These are phyloP conservation scores for Ascochyta pisi DNA, from an alignment of 2,329 filamentous ascomycete genomes.

Conservation along the genomic window DNA sequence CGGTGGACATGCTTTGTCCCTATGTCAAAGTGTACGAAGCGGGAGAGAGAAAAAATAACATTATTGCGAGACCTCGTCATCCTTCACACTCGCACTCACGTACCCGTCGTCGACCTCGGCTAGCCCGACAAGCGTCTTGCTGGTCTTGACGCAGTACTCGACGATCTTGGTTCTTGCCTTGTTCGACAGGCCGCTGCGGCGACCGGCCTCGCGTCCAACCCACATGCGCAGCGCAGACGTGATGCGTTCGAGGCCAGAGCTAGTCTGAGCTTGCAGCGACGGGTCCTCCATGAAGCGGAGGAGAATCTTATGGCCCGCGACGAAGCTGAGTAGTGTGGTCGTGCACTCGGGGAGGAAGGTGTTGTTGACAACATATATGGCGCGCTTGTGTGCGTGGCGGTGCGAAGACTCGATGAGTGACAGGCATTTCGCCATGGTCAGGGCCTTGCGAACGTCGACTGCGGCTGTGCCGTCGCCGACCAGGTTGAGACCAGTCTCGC, in stretches of 20 bases:
- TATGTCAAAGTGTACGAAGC: neutral
- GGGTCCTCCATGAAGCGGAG: constrained; percentile 45
- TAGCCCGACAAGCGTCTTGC: constrained; percentile 53
- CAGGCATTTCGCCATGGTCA: constrained; percentile 66
- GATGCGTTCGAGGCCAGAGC: constrained; percentile 52
- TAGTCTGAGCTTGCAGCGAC: constrained; percentile 40
- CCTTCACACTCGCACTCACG: constrained; percentile 38
- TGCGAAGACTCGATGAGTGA: constrained; percentile 55
- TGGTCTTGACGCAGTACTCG: constrained; percentile 51
- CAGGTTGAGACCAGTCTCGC: constrained; percentile 50
- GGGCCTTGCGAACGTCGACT: constrained; percentile 63
- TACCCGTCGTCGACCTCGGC: constrained; percentile 40
- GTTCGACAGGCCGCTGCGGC: constrained; percentile 49
- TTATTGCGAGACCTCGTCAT: constrained; percentile 20
- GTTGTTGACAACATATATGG: constrained; percentile 50
- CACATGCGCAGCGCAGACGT: constrained; percentile 54
- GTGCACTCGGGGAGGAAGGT: constrained; percentile 48
- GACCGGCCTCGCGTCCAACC: constrained; percentile 54
- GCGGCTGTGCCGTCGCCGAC: constrained; percentile 64
- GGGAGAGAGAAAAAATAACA: neutral
- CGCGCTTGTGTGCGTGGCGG: constrained; percentile 45
- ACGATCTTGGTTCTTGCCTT: constrained; percentile 51
- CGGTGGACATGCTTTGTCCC: neutral
- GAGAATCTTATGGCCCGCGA: constrained; percentile 54
- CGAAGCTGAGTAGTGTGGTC: constrained; percentile 56